Evolutionary conservation across 805 yeast genomes (phyloP).

Genomic region (Cyberlindnera xishuangbannaensis): DNA sequence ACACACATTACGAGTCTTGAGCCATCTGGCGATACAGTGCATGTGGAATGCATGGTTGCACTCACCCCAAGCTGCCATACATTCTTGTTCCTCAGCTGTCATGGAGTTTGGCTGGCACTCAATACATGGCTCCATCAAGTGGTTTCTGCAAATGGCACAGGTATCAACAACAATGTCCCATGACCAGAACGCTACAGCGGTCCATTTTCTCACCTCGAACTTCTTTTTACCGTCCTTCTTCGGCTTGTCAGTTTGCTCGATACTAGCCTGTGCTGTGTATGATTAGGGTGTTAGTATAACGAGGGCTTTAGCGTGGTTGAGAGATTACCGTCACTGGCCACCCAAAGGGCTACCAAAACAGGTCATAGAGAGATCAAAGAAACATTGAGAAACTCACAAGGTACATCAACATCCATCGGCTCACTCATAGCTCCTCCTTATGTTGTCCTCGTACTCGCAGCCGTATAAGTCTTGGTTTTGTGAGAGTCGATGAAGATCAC

Average conservation of each 20-base stretch:
- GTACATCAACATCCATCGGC: constrained; percentile 23
- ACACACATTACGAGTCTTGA: constrained; percentile 90
- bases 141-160: constrained; percentile 97
- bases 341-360: no score
- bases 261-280: not conserved
- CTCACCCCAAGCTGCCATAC: constrained; percentile 95
- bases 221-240: constrained; percentile 48
- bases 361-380: no score
- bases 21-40: constrained; percentile 96
- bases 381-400: constrained; percentile 20
- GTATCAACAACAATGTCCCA: constrained; percentile 96
- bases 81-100: constrained; percentile 58
- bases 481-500: no score
- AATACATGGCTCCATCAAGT: constrained; percentile 96
- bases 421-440: constrained; percentile 15
- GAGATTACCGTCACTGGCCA: no score
- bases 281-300: no score
- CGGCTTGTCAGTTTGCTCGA: constrained; percentile 17
- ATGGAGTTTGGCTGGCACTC: constrained; percentile 88
- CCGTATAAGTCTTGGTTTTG: not conserved
- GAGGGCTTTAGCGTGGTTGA: no score
- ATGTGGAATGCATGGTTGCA: constrained; percentile 98
- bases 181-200: constrained; percentile 99
- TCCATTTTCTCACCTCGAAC: constrained; percentile 96
- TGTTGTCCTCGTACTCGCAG: not conserved